A percentile compares a stretch with the other conserved stretches of the same genome.
These are phyloP conservation scores for Hemisphaericaspora xylanilytica DNA, from an alignment of 1,139 yeast species.

Conservation along the genomic window DNA sequence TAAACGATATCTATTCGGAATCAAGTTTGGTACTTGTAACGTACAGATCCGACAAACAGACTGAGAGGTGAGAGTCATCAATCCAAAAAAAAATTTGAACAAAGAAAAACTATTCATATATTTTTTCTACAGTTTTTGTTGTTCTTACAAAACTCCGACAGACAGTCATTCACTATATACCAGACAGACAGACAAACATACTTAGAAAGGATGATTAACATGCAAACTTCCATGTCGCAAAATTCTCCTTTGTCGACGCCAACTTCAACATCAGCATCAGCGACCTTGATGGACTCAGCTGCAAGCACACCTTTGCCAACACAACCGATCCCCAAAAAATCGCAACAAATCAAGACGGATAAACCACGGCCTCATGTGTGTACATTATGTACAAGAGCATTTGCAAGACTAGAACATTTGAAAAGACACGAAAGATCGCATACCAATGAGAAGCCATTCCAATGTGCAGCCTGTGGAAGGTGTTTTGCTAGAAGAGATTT, in stretches of 20 bases:
- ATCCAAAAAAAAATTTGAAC: too few relatives aligned
- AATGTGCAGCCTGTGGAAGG: slow-evolving; percentile 50
- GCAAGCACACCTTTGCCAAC: slow-evolving; percentile 11
- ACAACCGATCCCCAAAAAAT: slow-evolving; percentile 84
- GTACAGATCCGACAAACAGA: too few relatives aligned
- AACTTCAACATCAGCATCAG: slow-evolving; percentile 4
- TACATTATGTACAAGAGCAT: slow-evolving; percentile 90
- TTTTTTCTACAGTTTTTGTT: too few relatives aligned
- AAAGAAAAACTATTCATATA: too few relatives aligned
- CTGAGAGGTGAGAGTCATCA: too few relatives aligned
- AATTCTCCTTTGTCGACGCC: slow-evolving; percentile 8
- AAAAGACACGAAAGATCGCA: slow-evolving; percentile 94
- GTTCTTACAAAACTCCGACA: not conserved
- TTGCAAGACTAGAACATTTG: slow-evolving; percentile 91
- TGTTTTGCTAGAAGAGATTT: slow-evolving; percentile 50
- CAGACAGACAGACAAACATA: not conserved
- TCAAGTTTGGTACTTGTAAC: too few relatives aligned
- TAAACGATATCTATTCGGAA: too few relatives aligned
- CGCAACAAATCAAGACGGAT: slow-evolving; percentile 78
- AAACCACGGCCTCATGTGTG: slow-evolving; percentile 93
- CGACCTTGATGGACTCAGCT: slow-evolving; percentile 4
- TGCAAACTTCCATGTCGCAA: slow-evolving; percentile 11
- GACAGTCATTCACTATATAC: too few relatives aligned
- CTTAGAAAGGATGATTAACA: slow-evolving; percentile 5
- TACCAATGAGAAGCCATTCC: slow-evolving; percentile 93